Base-by-base conservation (phyloP, 495 filamentous ascomycete genomes). In the Xylaria venustula region DNA sequence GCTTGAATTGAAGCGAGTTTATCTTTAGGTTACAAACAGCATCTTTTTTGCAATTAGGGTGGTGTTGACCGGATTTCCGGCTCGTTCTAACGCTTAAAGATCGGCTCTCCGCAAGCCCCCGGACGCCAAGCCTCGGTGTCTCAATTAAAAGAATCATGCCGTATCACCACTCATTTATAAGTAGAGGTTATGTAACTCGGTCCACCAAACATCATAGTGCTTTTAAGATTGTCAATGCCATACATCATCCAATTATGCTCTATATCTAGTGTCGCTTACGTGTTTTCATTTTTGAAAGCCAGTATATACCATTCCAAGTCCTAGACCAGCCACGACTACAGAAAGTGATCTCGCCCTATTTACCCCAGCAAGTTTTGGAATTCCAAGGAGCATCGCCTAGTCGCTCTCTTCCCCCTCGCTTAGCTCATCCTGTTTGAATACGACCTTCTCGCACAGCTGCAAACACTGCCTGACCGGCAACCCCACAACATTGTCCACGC, bases 401-500 rank as follows among this genome's bases (percentile, higher is more conserved):
- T 68, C 70, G 1, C 69, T 74, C 2, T 69, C 73, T n/a, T 71
- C 79, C 15, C 73, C 73, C 14, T 64, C 71, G 7, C 73, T 73
- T n/a, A 46, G 64, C 47, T 71, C 73, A 9, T 71, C 74, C 68
- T 84, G 81, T 61, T 71, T 73, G 54, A 85, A 79, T 60, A 95
- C 71, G 23, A 90, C 88, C 80, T 86, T 90, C 80, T 98, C 91
- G 65, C 95, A 93, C 58, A 97, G 68, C 75, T 85, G 86, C 74
- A 97, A 70, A 23, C 87, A 91, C 66, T 86, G 82, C 70, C 91
- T 84, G 55, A 98, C 76, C 30, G 94, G 94, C 78, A 98, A 72
- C n/a, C 95, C 94, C 52, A 98, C 85, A 7, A 98, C 94, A 78
- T 98, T 98, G 82, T 98, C 93, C 68, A 86, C 92, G 46, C 85